phyloP scores from a whole-genome alignment of 306 rosid species.

The Lathyrus sativus region DNA sequence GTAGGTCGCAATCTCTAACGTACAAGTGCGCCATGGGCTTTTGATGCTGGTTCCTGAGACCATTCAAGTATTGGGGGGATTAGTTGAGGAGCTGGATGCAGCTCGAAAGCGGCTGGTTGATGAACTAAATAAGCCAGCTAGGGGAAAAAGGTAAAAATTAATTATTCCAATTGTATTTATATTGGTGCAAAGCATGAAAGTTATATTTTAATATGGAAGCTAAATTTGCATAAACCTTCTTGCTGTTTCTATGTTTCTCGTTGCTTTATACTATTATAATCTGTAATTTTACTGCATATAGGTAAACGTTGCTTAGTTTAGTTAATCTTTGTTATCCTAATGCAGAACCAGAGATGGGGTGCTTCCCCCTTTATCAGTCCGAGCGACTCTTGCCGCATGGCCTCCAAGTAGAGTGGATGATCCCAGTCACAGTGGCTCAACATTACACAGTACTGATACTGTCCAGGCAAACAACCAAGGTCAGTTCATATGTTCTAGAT shows the following conservation, averaged over 20 bases:
- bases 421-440: conserved; percentile 40
- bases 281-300: conserved; percentile 8
- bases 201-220: conserved; percentile 17
- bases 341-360: conserved; percentile 72
- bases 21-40: conserved; percentile 79
- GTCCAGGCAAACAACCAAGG: conserved; percentile 52
- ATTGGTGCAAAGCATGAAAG: conserved; percentile 1
- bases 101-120: conserved; percentile 76
- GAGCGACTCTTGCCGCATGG: conserved; percentile 93
- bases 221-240: conserved; percentile 4
- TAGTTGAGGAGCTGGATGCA: conserved; percentile 82
- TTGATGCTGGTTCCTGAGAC: conserved; percentile 87
- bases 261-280: conserved; percentile 16
- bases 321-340: conserved; percentile 31
- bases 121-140: conserved; percentile 85
- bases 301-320: conserved; percentile 5
- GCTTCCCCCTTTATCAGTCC: conserved; percentile 73
- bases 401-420: conserved; percentile 51
- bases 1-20: conserved; percentile 76
- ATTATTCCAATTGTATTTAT: conserved; percentile 15
- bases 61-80: conserved; percentile 76
- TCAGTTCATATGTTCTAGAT: conserved; percentile 32
- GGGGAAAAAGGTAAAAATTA: conserved; percentile 72
- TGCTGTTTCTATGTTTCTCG: conserved; percentile 29
- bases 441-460: conserved; percentile 33